Evolutionary conservation across 1,139 yeast species (phyloP).

Genomic region (Candida sp.): DNA sequence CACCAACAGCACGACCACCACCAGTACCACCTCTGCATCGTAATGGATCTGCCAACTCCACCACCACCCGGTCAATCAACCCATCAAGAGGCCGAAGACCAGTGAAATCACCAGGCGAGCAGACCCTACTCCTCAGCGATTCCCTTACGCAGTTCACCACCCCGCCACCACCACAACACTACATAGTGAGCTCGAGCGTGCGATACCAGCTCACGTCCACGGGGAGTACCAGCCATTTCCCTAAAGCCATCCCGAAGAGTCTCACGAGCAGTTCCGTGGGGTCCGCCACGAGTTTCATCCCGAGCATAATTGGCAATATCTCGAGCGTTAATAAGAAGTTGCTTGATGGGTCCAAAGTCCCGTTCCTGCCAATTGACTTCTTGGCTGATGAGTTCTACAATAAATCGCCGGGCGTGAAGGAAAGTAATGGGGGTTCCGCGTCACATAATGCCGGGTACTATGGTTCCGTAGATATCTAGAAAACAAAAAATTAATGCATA

Average conservation of each 20-base stretch:
- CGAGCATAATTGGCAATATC: constrained; percentile 45
- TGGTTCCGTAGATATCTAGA: constrained; percentile 6
- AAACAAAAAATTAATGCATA: background rate
- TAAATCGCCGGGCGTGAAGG: constrained; percentile 15
- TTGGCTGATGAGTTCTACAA: constrained; percentile 34
- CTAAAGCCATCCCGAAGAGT: constrained; percentile 5
- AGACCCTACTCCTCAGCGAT: constrained; percentile 1
- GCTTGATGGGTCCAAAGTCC: constrained; percentile 38
- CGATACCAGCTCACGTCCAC: background rate
- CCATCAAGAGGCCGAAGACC: constrained; percentile 10
- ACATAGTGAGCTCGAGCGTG: constrained; percentile 7
- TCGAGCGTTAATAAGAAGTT: constrained; percentile 42
- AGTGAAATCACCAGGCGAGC: constrained; percentile 8
- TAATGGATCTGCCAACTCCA: too few relatives aligned
- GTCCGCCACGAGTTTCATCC: constrained; percentile 39
- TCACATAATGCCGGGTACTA: background rate
- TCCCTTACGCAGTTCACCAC: constrained; percentile 4
- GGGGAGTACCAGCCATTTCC: background rate
- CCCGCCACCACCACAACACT: constrained; percentile 13
- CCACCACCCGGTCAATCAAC: constrained; percentile 5
- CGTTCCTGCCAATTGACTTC: constrained; percentile 50
- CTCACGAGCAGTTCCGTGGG: constrained; percentile 7
- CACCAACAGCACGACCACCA: background rate
- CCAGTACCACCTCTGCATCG: constrained; percentile 1
- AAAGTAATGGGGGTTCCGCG: constrained; percentile 1